phyloP scores from a whole-genome alignment of 2,329 filamentous ascomycete genomes.

The Alternaria postmessia region DNA sequence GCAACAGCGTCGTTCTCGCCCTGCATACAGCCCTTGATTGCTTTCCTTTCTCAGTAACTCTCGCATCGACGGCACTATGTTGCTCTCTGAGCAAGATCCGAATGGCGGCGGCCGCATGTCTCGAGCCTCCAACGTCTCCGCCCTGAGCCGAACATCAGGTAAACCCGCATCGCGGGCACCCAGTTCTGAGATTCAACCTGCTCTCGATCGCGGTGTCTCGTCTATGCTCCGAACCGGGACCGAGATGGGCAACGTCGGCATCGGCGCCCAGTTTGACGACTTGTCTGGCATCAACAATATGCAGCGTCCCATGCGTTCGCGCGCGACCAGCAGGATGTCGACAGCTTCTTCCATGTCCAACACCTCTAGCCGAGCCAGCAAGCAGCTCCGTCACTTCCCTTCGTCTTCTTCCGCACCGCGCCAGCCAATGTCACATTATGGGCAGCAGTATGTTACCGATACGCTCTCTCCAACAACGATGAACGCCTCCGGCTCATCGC shows the following conservation, averaged over 20 bases:
- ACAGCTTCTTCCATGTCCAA: slow-evolving; percentile 53
- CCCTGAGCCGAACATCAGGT: slow-evolving; percentile 44
- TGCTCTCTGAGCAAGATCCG: slow-evolving; percentile 56
- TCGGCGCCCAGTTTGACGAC: slow-evolving; percentile 42
- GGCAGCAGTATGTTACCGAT: slow-evolving; percentile 52
- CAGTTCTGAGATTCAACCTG: slow-evolving; percentile 44
- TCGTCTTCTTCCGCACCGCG: slow-evolving; percentile 51
- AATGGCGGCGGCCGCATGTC: slow-evolving; percentile 58
- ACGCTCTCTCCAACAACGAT: slow-evolving; percentile 47
- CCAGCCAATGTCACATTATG: slow-evolving; percentile 52
- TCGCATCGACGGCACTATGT: slow-evolving; percentile 39
- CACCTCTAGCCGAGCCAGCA: slow-evolving; percentile 51
- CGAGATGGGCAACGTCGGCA: slow-evolving; percentile 57
- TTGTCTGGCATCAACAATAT: slow-evolving; percentile 49
- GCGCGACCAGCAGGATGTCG: slow-evolving; percentile 50
- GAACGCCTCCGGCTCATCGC: slow-evolving; percentile 42
- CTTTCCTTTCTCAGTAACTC: not conserved
- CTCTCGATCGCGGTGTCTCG: slow-evolving; percentile 52
- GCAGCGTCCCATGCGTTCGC: slow-evolving; percentile 46
- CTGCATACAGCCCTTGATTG: not conserved
- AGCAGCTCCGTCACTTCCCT: slow-evolving; percentile 47
- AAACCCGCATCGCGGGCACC: slow-evolving; percentile 35
- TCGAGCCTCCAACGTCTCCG: slow-evolving; percentile 57
- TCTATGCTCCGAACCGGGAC: slow-evolving; percentile 61
- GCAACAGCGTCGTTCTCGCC: slow-evolving; percentile 2